Base-by-base conservation (phyloP, 164 flowering plant species). In the Berberis thunbergii region DNA sequence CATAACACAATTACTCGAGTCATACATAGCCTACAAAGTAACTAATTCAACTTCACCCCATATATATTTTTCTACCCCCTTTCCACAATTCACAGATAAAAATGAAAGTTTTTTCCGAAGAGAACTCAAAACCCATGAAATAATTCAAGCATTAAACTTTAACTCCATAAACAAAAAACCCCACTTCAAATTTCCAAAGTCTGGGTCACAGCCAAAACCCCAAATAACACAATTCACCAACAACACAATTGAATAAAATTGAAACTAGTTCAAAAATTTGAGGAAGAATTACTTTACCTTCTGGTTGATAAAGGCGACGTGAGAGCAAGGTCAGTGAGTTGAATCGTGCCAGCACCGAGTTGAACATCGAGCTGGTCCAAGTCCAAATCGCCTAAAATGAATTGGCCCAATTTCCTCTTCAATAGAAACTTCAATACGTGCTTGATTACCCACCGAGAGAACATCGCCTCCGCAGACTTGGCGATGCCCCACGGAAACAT, bases 361-460 rank as follows among this genome's bases (percentile, higher is more conserved):
- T 94, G 97, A 2, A 91, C 95, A 57, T 94, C 95, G 53, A 94
- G 96, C 75, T 94, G 96, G 49, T 86, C 82, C 60, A 87, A 73
- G 69, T 94, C 97, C 61, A 94, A 72, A 46, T 94, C 99, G 0
- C 98, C 97, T 9, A 83, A 66, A 1, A 94, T 83, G 64, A 88
- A 81, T 59, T 87, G 69, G 54, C 97, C 97, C 52, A 90, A 67
- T 68, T 85, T 86, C 86, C 91, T 91, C 97, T 91, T 94, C 80
- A 91, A 67, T 49, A 88, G 41, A 66, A 88, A 88, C 70, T 91
- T 87, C 71, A 78, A 86, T 6, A 82, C 60, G 63, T 84, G 81
- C 75, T 83, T 88, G 48, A 86, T 59, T 40, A 90, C 95, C 91
- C 85, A 84, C 50, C 83, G 86, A 46, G 96, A 78, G 75, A 88